Conservation (phyloP, 495 filamentous ascomycete genomes). For the Usnea hakonensis region DNA sequence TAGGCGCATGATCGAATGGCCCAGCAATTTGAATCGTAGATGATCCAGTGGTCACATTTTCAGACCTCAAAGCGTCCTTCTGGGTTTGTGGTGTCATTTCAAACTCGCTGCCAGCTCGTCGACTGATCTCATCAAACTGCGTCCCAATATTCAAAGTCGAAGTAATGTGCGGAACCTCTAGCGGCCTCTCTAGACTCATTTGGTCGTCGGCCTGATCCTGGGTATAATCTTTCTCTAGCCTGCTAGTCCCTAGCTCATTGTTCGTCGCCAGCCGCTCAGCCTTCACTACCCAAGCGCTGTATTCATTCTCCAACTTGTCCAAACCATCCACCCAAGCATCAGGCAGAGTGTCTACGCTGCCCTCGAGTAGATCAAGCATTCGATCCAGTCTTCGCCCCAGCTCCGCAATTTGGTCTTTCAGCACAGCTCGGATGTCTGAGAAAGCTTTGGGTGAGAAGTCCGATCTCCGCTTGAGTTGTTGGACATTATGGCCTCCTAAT, state of each 20-base stretch:
- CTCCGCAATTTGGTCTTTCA: slow-evolving; percentile 61
- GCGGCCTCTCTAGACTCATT: background rate
- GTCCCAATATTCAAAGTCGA: background rate
- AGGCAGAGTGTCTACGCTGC: slow-evolving; percentile 71
- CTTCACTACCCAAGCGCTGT: slow-evolving; percentile 65
- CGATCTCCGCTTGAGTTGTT: slow-evolving; percentile 1
- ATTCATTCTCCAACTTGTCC: slow-evolving; percentile 73
- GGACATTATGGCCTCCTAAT: slow-evolving; percentile 31
- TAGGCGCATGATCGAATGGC: background rate
- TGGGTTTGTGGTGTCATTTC: background rate
- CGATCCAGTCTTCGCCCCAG: slow-evolving; percentile 68
- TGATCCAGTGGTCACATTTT: background rate
- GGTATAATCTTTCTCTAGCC: background rate
- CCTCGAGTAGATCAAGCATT: slow-evolving; percentile 80
- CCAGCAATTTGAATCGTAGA: background rate
- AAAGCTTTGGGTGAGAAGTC: slow-evolving; percentile 46
- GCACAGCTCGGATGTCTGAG: slow-evolving; percentile 50
- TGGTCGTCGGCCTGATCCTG: background rate
- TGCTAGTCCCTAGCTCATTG: slow-evolving; percentile 32
- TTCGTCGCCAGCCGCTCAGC: slow-evolving; percentile 39
- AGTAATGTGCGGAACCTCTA: background rate
- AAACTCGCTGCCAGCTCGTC: background rate
- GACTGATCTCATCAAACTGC: background rate
- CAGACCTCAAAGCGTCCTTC: background rate
- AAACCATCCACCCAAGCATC: slow-evolving; percentile 81